Percentiles rank a stretch among this genome's conserved stretches.
Conservation (phyloP, 1,284 basidiomycete species). For the Pterulicium gracile region DNA sequence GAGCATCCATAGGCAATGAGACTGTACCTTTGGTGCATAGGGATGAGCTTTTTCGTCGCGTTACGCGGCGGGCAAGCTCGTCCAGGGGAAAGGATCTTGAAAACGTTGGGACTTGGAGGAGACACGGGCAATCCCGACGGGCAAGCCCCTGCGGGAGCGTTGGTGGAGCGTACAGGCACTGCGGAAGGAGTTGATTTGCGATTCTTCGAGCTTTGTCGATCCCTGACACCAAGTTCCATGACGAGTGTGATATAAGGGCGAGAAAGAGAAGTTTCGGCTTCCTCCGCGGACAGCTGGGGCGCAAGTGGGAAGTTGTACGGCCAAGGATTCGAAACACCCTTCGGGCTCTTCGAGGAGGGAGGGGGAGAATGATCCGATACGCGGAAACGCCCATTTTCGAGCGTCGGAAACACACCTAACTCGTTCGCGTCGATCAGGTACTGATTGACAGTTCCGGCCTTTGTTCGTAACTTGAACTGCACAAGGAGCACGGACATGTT, state of each 20-base stretch:
- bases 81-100: too few relatives aligned
- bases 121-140: not conserved
- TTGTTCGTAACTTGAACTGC: not conserved
- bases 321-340: not conserved
- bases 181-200: not conserved
- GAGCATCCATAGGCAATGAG: not conserved
- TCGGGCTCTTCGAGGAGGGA: not conserved
- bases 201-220: not conserved
- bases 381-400: not conserved
- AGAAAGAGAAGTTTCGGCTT: not conserved
- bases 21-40: too few relatives aligned
- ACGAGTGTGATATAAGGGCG: not conserved
- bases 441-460: not conserved
- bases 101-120: not conserved
- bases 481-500: not conserved
- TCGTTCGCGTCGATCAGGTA: too few relatives aligned
- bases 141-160: not conserved
- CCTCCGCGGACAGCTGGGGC: not conserved
- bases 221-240: not conserved
- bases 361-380: not conserved
- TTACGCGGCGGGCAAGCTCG: not conserved
- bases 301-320: not conserved
- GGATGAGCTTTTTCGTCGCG: not conserved
- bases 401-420: too few relatives aligned
- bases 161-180: not conserved